phyloP scores from a whole-genome alignment of 1,284 basidiomycete genomes.

The Boletus semigastroideus region DNA sequence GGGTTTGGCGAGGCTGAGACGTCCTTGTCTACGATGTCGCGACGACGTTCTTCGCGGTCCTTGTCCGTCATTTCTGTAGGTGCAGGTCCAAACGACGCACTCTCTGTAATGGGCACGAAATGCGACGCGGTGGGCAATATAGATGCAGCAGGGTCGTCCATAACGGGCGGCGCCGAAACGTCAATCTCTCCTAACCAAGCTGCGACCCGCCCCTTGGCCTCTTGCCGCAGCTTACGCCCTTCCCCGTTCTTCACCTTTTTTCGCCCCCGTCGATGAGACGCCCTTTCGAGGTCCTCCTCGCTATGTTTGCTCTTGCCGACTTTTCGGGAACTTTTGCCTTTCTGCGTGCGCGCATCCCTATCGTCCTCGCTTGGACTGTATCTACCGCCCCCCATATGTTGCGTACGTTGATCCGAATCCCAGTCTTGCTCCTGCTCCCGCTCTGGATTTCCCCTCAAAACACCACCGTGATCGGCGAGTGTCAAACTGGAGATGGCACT shows the following conservation, averaged over 20 bases:
- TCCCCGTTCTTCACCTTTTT: conserved; percentile 34
- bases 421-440: conserved; percentile 39
- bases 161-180: conserved; percentile 41
- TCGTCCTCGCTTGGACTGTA: conserved; percentile 36
- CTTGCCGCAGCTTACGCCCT: conserved; percentile 42
- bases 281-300: conserved; percentile 34
- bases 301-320: conserved; percentile 31
- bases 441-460: conserved; percentile 20
- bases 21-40: conserved; percentile 18
- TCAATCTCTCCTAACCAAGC: conserved; percentile 71
- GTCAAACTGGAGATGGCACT: conserved; percentile 75
- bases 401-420: conserved; percentile 51
- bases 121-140: conserved; percentile 24
- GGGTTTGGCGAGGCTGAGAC: conserved; percentile 54
- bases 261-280: conserved; percentile 24
- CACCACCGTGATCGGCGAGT: conserved; percentile 47
- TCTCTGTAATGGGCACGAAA: conserved; percentile 25
- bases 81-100: conserved; percentile 21
- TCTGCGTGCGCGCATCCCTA: conserved; percentile 32
- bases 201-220: conserved; percentile 69
- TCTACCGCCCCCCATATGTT: conserved; percentile 40
- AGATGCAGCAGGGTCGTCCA: conserved; percentile 22
- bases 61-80: conserved; percentile 12
- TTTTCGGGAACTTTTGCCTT: conserved; percentile 26
- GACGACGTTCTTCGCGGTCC: conserved; percentile 3